These are phyloP conservation scores for Ulmus americana DNA, from an alignment of 331 rosid genomes.

Conservation along the genomic window DNA sequence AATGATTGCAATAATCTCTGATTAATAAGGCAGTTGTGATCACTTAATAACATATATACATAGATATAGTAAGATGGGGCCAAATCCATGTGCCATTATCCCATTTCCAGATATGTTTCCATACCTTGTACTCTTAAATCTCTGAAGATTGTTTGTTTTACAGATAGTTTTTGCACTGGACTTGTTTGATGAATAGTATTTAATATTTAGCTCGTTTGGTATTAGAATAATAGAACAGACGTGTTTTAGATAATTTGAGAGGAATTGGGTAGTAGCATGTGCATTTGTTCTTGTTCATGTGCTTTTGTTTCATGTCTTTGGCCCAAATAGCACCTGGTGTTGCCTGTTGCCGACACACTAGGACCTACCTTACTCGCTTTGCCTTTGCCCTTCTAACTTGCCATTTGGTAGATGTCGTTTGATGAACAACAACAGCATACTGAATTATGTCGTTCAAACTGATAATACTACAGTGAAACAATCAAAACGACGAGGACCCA, in stretches of 20 bases:
- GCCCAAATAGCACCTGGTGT: conserved; percentile 30
- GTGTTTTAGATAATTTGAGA: neutral
- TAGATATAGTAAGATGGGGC: conserved; percentile 1
- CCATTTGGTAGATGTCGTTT: neutral
- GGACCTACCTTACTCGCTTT: conserved; percentile 37
- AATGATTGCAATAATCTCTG: neutral
- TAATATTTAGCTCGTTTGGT: neutral
- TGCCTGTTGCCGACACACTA: conserved; percentile 39
- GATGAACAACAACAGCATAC: too few relatives aligned
- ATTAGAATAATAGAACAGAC: neutral
- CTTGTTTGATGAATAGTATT: neutral
- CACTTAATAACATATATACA: neutral
- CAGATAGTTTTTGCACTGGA: neutral
- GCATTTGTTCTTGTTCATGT: conserved; percentile 43
- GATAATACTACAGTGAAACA: too few relatives aligned
- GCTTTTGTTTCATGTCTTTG: conserved; percentile 32
- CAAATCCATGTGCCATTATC: conserved; percentile 22
- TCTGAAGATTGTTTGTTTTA: conserved; percentile 9
- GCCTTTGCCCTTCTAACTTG: conserved; percentile 3
- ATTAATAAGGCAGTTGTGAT: neutral
- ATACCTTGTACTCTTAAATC: neutral
- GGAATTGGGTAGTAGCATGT: conserved; percentile 25
- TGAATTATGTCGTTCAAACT: too few relatives aligned
- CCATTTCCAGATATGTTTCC: conserved; percentile 1
- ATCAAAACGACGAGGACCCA: too few relatives aligned